Conservation (phyloP, 805 yeast species). For the Wickerhamomyces ciferrii region DNA sequence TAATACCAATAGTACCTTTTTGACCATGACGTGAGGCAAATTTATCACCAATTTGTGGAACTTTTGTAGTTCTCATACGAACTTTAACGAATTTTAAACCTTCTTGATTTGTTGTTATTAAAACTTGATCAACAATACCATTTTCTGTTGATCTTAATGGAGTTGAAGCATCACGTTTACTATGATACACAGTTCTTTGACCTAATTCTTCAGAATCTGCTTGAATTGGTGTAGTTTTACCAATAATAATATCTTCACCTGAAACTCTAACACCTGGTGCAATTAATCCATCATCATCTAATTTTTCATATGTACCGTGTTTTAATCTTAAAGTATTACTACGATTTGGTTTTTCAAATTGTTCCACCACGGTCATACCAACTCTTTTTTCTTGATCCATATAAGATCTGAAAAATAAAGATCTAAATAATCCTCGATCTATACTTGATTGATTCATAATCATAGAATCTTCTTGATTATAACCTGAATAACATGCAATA, state of each 20-base stretch:
- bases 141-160: constrained; percentile 95
- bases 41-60: constrained; percentile 99
- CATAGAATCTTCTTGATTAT: constrained; percentile 99
- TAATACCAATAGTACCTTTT: constrained; percentile 99
- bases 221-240: constrained; percentile 99
- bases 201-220: constrained; percentile 98
- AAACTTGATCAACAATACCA: constrained; percentile 97
- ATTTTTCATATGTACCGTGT: constrained; percentile 96
- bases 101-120: constrained; percentile 95
- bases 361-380: constrained; percentile 97
- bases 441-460: constrained; percentile 98
- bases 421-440: constrained; percentile 94
- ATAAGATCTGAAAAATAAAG: constrained; percentile 92
- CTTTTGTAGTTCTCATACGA: constrained; percentile 97
- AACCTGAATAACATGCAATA: constrained; percentile 96
- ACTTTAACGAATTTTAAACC: constrained; percentile 97
- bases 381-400: constrained; percentile 98
- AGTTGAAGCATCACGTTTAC: constrained; percentile 97
- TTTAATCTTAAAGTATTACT: constrained; percentile 92
- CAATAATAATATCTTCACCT: constrained; percentile 98
- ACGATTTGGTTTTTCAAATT: constrained; percentile 94
- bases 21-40: constrained; percentile 99
- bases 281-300: constrained; percentile 96
- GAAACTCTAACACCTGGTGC: constrained; percentile 98
- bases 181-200: constrained; percentile 96